phyloP scores from a whole-genome alignment of 345 rosid species.

The Eucalyptus urophylla region DNA sequence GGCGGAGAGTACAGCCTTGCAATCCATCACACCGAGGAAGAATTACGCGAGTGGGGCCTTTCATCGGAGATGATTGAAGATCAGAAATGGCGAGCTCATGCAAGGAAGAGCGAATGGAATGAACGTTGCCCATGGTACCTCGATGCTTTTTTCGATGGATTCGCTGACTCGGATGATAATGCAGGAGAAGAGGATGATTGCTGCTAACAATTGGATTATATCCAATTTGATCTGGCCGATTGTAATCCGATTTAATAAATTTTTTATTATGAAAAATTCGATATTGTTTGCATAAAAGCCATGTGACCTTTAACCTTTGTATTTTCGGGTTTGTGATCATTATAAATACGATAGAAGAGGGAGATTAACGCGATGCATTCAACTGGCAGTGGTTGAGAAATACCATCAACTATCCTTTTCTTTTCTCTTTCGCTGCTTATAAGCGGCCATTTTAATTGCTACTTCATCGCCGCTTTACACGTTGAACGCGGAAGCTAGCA shows the following conservation, averaged over 20 bases:
- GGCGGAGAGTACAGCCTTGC: conserved; percentile 92
- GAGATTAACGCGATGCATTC: not conserved
- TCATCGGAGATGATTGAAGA: conserved; percentile 79
- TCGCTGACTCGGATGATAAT: conserved; percentile 20
- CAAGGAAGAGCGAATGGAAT: conserved; percentile 55
- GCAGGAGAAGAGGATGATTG: not conserved
- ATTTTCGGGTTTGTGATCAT: not conserved
- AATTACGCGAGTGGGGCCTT: conserved; percentile 68
- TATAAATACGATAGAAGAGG: not conserved
- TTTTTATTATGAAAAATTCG: not conserved
- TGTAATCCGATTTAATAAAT: not conserved
- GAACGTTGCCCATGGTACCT: conserved; percentile 65
- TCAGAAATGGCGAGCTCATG: conserved; percentile 65
- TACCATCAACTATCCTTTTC: not conserved
- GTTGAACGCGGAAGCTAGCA: not conserved
- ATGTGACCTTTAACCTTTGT: not conserved
- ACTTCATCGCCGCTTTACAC: not conserved
- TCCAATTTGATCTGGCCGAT: not conserved
- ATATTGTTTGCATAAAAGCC: not conserved
- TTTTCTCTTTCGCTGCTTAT: not conserved
- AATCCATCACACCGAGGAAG: conserved; percentile 69
- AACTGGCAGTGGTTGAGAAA: not conserved
- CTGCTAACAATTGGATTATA: not conserved
- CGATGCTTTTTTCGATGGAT: conserved; percentile 45
- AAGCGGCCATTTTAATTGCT: not conserved